Base-by-base conservation (phyloP, 108 stramenopile genomes). In the Discostella stelligeroides region DNA sequence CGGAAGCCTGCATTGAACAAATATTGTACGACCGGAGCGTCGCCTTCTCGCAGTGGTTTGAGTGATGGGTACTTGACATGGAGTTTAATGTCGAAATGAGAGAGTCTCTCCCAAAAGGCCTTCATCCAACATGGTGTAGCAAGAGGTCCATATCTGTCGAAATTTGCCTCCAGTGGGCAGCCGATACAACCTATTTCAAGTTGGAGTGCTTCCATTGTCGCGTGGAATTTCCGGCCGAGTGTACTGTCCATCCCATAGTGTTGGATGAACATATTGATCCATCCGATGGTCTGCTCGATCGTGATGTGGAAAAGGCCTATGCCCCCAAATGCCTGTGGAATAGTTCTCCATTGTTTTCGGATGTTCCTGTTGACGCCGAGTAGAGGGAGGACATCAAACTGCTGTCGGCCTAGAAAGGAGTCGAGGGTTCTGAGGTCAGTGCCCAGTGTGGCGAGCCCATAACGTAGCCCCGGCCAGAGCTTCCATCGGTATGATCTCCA, bases 301-400 rank as follows among this genome's bases (percentile, higher is more conserved):
- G 11, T 7, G 20, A 66, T 25, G 20, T 38, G 10, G 37, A 66
- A 25, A 15, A 66, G 39, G 21, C 65, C 50, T 0, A 66, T 54
- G 15, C 49, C 65, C 14, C 49, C 20, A 53, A 53, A 66, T 30
- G 51, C 42, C 18, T 18, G 49, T 40, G 37, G 65, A 0, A 66
- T 13, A 5, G 65, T 66, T 0, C 50, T 6, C 65, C 65, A 66
- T 2, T 47, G 50, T 7, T 4, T 66, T 15, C 29, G 18, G 7
- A 66, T 37, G 10, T 66, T 66, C 34, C 50, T 38, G 15, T 66
- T 54, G 18, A 66, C 21, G 0, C 65, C 50, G 8, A 66, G 49
- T 7, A 66, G 20, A 53, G 49, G 50, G 1, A 66, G 39, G 0
- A 66, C 39, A 4, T 39, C 10, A 23, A 29, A 53, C 17, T 37